A percentile compares a stretch with the other conserved stretches of the same genome.
These are phyloP conservation scores for Agastache rugosa DNA, from an alignment of 257 asterid genomes.

Conservation along the genomic window DNA sequence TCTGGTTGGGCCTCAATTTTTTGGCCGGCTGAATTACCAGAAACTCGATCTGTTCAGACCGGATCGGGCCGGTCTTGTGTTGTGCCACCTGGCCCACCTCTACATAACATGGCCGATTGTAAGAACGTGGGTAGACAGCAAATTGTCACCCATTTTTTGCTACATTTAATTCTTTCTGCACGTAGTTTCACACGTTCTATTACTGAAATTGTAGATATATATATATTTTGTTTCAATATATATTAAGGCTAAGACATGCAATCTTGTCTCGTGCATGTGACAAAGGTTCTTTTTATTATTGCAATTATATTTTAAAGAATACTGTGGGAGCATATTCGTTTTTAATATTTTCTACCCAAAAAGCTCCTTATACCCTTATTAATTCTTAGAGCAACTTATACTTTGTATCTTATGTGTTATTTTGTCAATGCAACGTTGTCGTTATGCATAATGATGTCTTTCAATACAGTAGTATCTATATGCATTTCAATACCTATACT, in stretches of 20 bases:
- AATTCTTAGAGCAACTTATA: background rate
- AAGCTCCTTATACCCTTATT: background rate
- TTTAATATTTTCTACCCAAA: background rate
- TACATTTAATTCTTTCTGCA: background rate
- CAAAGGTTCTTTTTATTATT: constrained; percentile 16
- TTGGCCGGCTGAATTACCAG: no score
- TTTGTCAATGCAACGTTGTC: background rate
- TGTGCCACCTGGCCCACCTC: no score
- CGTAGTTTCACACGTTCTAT: constrained; percentile 21
- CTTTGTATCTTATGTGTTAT: no score
- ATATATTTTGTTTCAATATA: no score
- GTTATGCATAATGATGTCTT: no score
- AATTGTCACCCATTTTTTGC: constrained; percentile 2
- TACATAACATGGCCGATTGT: background rate
- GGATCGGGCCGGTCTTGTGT: no score
- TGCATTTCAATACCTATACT: no score
- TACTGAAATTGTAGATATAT: background rate
- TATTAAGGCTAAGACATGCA: constrained; percentile 9
- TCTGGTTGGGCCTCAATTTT: no score
- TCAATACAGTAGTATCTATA: no score
- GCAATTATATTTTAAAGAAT: background rate
- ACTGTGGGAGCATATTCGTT: background rate
- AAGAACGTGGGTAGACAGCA: constrained; percentile 42
- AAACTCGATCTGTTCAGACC: no score
- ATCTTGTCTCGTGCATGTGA: constrained; percentile 18